Base-by-base conservation (phyloP, 179 eudicot genomes). In the Drosera spatulata region DNA sequence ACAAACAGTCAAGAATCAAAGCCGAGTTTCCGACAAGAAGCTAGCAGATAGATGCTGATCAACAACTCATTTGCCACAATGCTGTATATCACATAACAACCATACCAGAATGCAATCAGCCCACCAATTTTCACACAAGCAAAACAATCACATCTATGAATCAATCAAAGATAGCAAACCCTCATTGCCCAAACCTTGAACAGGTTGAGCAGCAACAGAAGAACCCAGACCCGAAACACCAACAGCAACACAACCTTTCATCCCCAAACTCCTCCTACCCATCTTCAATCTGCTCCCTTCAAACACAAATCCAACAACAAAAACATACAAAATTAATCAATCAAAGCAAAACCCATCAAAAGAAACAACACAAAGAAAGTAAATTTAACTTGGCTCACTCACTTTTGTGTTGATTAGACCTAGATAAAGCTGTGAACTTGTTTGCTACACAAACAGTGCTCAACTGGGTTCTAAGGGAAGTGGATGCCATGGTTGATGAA, bases 191-290 rank as follows among this genome's bases (percentile, higher is more conserved):
- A 11, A 39, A 83, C 96, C 93, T 84, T 77, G 75, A 70, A 74
- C 60, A 47, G 95, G 85, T 61, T 81, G 74, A 46, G 88, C 63
- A 11, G 77, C 64, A 58, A 77, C 60, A 59, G 95, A 69, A 61
- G 89, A 75, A 9, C 75, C 78, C 69, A 81, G 66, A 33, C 76
- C 80, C 38, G 96, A 73, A 75, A 81, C 63, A 57, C 95, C 96
- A 43, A 87, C 79, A 53, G 89, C 95, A n/a, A 86, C 80, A 72
- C 84, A 76, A 53, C 95, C 95, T 60, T 66, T 82, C 45, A 84
- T 62, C 59, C 83, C 78, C 50, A 93, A 72, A 61, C 78, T 76
- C 69, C 98, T 81, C 69, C 98, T 76, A 61, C 75, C 80, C 60
- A 88, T 70, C 66, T 74, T 70, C 68, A 82, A 78, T 62, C 66